These are phyloP conservation scores for Prunus mume DNA, from an alignment of 306 rosid genomes.

Conservation along the genomic window DNA sequence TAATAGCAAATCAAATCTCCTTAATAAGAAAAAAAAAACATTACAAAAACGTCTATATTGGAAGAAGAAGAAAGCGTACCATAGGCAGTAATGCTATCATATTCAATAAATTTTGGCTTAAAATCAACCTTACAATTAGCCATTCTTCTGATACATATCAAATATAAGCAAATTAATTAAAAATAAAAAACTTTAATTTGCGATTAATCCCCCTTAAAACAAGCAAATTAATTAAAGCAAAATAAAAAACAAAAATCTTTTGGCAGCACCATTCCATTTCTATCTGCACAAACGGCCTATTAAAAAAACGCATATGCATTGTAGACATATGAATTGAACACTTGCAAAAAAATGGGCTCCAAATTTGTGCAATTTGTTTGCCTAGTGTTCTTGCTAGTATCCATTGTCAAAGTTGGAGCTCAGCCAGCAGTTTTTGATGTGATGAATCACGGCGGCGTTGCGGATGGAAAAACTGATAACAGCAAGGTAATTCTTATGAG, in stretches of 20 bases:
- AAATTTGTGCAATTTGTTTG: neutral
- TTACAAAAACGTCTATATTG: neutral
- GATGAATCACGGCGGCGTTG: slow-evolving; percentile 11
- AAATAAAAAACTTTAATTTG: too few relatives aligned
- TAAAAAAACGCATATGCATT: neutral
- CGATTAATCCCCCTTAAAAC: neutral
- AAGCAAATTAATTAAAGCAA: neutral
- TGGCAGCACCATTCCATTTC: neutral
- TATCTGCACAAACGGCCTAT: neutral
- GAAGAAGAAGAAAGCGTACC: neutral
- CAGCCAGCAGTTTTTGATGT: slow-evolving; percentile 11
- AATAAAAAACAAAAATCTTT: neutral
- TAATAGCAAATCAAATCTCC: neutral
- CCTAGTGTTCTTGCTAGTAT: slow-evolving; percentile 1
- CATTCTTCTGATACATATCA: too few relatives aligned
- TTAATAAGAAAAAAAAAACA: neutral
- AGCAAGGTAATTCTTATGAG: slow-evolving; percentile 15
- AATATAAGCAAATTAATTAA: too few relatives aligned
- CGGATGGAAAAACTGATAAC: slow-evolving; percentile 29
- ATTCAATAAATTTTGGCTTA: too few relatives aligned
- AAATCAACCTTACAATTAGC: too few relatives aligned
- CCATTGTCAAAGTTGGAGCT: slow-evolving; percentile 8
- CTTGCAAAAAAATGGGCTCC: slow-evolving; percentile 8
- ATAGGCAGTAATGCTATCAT: neutral
- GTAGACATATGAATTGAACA: neutral